Evolutionary conservation across 1,139 yeast species (phyloP).

Genomic region (Arxiozyma telluris): DNA sequence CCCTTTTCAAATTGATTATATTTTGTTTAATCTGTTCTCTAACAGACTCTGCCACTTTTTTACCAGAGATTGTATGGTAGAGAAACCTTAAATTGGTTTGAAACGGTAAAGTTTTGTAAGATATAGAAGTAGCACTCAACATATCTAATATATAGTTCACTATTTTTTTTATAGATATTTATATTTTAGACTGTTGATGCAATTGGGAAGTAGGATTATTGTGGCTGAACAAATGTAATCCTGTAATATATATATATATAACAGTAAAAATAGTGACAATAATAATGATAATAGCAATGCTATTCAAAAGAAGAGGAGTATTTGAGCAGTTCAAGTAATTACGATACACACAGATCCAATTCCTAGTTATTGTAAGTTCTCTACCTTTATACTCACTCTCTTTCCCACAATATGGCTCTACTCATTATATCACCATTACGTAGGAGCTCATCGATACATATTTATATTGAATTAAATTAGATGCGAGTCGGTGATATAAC

Average conservation of each 20-base stretch:
- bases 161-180: not conserved
- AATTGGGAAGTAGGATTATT: not conserved
- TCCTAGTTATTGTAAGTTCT: too few species aligned
- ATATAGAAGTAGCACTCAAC: conserved; percentile 2
- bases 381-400: not conserved
- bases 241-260: not conserved
- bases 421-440: not conserved
- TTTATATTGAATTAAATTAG: not conserved
- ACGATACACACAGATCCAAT: not conserved
- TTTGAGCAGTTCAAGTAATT: not conserved
- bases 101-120: conserved; percentile 4
- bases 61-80: conserved; percentile 35
- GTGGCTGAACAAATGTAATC: not conserved
- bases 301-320: not conserved
- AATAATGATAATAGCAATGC: not conserved
- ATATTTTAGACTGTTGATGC: not conserved
- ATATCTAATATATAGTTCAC: not conserved
- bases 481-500: not conserved
- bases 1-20: conserved; percentile 40
- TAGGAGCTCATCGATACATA: not conserved
- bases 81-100: conserved; percentile 18
- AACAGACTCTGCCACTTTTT: conserved; percentile 31
- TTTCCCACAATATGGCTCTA: not conserved
- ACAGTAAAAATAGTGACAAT: too few species aligned
- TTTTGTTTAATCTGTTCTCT: conserved; percentile 37